These are phyloP conservation scores for Coemansia sp. DNA, from an alignment of 192 early-diverging fungal genomes.

Conservation along the genomic window DNA sequence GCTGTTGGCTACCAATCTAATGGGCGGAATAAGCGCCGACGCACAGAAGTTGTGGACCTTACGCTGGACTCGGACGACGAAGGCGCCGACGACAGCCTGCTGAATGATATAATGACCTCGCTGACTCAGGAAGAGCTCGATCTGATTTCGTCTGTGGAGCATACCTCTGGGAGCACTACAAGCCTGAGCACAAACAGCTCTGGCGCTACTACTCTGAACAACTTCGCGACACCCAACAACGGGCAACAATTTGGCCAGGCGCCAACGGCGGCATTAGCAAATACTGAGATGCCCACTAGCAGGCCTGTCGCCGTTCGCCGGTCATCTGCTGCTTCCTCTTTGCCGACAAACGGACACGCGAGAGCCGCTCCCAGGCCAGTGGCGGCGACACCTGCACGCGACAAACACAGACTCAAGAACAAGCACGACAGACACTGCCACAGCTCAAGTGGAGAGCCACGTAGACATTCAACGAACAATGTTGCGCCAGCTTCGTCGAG, in stretches of 20 bases:
- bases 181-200: background rate
- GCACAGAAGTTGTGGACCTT: conserved; percentile 66
- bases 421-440: background rate
- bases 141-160: conserved; percentile 18
- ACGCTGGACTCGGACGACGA: conserved; percentile 57
- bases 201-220: background rate
- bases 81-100: conserved; percentile 10
- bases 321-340: background rate
- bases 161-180: background rate
- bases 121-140: conserved; percentile 49
- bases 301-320: background rate
- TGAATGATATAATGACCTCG: background rate
- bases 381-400: background rate
- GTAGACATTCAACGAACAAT: background rate
- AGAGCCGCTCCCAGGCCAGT: background rate
- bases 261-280: background rate
- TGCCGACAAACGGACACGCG: background rate
- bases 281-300: background rate
- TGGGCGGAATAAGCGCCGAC: conserved; percentile 42
- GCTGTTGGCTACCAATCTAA: background rate
- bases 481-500: background rate
- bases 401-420: background rate
- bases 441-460: background rate
- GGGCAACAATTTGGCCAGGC: background rate
- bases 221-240: background rate